Conservation (phyloP, 179 eudicot genomes). For the Camellia oleifera region DNA sequence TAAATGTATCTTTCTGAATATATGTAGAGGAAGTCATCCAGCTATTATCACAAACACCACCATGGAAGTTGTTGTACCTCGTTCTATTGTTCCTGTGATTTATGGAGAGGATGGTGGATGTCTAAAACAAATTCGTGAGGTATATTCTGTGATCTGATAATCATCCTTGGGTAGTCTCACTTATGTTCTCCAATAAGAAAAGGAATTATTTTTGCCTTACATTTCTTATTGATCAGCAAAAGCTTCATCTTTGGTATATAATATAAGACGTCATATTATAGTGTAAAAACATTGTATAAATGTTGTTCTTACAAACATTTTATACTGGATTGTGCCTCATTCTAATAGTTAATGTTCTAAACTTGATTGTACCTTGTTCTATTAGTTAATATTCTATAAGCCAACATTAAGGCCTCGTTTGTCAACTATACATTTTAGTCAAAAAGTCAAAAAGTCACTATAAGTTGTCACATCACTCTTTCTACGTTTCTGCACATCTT, state of each 20-base stretch:
- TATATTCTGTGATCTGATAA: conserved; percentile 22
- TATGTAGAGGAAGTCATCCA: conserved; percentile 61
- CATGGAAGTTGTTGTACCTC: conserved; percentile 90
- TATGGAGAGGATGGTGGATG: conserved; percentile 96
- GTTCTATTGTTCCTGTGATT: conserved; percentile 75
- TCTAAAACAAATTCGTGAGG: conserved; percentile 82
- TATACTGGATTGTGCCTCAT: no score
- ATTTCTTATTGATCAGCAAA: background rate
- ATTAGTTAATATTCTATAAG: no score
- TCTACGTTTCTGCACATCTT: no score
- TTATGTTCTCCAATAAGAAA: background rate
- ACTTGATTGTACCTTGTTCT: background rate
- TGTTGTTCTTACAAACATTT: background rate
- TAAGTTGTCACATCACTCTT: no score
- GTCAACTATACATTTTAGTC: no score
- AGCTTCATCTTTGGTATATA: background rate
- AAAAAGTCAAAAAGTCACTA: no score
- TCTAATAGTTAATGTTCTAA: no score
- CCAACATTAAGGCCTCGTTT: no score
- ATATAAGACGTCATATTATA: background rate
- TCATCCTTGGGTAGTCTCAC: background rate
- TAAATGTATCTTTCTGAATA: conserved; percentile 5
- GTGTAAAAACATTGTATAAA: background rate
- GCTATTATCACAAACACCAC: conserved; percentile 82
- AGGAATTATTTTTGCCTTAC: background rate